Evolutionary conservation across 148 eudicot species (phyloP).

Genomic region (Arbutus unedo): DNA sequence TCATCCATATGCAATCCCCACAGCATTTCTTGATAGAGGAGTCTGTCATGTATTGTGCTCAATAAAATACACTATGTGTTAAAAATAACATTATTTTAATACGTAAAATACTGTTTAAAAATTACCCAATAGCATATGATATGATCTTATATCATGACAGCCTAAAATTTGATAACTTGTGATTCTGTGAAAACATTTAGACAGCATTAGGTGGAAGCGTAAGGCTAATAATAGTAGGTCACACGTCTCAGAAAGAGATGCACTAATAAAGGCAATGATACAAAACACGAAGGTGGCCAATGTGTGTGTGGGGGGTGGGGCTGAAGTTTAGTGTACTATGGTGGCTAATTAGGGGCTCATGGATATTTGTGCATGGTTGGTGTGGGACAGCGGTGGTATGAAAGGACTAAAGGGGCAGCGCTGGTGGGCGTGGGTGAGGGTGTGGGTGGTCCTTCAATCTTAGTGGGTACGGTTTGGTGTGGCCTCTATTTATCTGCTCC

Average conservation of each 20-base stretch:
- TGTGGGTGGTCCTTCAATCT: conserved; percentile 14
- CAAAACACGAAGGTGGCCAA: background rate
- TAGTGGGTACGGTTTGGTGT: conserved; percentile 6
- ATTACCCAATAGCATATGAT: too few relatives aligned
- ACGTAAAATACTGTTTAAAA: too few relatives aligned
- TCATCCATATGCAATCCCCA: background rate
- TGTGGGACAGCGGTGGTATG: conserved; percentile 13
- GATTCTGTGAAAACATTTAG: too few relatives aligned
- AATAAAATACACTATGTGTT: too few relatives aligned
- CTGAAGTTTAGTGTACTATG: background rate
- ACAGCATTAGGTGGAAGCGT: background rate
- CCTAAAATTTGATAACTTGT: too few relatives aligned
- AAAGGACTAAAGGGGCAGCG: background rate
- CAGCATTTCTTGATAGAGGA: too few relatives aligned
- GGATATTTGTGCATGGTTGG: conserved; percentile 20
- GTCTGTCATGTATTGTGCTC: too few relatives aligned
- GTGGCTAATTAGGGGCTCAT: conserved; percentile 17
- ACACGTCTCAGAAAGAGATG: background rate
- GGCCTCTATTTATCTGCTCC: background rate
- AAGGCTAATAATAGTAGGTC: background rate
- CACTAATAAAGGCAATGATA: conserved; percentile 13
- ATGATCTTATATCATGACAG: too few relatives aligned
- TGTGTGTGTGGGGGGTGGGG: background rate
- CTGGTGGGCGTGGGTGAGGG: too few relatives aligned
- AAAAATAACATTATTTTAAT: too few relatives aligned